These are phyloP conservation scores for Pelargonium australe DNA, from an alignment of 441 rosid species.

Conservation along the genomic window DNA sequence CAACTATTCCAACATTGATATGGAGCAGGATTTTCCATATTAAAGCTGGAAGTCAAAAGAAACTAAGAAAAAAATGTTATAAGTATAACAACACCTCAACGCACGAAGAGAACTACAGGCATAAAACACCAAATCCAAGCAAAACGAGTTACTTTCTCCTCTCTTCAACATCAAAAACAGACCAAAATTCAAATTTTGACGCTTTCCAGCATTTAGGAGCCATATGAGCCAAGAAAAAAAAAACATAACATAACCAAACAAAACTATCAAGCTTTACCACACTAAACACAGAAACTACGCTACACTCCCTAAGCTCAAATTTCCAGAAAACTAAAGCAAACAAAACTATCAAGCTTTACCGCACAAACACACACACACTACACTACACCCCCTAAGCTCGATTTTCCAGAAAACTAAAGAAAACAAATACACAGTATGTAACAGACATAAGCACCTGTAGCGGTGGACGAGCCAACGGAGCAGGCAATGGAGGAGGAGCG, in stretches of 20 bases:
- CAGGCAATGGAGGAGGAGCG: slow-evolving; percentile 32
- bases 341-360: background rate
- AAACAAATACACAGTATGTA: background rate
- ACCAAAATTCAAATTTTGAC: no score
- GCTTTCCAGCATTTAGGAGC: no score
- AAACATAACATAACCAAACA: background rate
- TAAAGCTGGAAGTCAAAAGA: no score
- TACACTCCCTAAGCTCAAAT: background rate
- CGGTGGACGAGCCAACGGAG: slow-evolving; percentile 42
- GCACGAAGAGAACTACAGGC: no score
- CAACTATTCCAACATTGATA: no score
- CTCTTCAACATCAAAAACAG: no score
- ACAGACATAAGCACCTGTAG: slow-evolving; percentile 32
- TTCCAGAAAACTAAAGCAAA: background rate
- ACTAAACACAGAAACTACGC: background rate
- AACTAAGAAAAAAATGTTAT: no score
- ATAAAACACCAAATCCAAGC: no score
- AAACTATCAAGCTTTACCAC: background rate
- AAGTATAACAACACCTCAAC: no score
- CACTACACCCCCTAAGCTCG: background rate
- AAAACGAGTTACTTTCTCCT: no score
- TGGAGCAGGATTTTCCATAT: no score
- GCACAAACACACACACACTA: background rate
- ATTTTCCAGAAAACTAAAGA: background rate
- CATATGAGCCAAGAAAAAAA: no score